Percentiles rank a stretch among this genome's conserved stretches.
These are phyloP conservation scores for Solanum appendiculatum DNA, from an alignment of 257 asterid genomes.

Conservation along the genomic window DNA sequence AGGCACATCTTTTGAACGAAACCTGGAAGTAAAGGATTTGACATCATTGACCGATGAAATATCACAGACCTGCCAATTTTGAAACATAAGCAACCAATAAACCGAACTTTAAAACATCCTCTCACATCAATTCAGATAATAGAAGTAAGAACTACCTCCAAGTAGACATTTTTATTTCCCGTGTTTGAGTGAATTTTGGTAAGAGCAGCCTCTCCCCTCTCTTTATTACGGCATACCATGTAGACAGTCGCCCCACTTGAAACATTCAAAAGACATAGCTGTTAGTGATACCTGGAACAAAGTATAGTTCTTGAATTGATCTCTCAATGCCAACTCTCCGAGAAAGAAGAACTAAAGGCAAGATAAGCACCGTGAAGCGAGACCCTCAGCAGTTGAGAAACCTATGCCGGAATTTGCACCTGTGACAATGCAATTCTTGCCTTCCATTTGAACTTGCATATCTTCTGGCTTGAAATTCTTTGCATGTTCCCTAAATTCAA, in stretches of 20 bases:
- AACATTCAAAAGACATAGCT: neutral
- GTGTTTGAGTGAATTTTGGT: slow-evolving; percentile 55
- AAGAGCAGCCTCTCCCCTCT: slow-evolving; percentile 83
- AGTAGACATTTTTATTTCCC: slow-evolving; percentile 61
- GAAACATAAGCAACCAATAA: neutral
- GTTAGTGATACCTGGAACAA: neutral
- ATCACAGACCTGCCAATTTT: slow-evolving; percentile 57
- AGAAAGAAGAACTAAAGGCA: neutral
- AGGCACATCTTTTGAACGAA: slow-evolving; percentile 56
- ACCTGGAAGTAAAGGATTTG: slow-evolving; percentile 67
- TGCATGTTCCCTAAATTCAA: slow-evolving; percentile 60
- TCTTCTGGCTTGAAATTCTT: slow-evolving; percentile 67
- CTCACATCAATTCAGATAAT: neutral
- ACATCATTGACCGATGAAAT: slow-evolving; percentile 57
- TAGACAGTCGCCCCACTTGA: slow-evolving; percentile 79
- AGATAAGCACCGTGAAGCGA: slow-evolving; percentile 62
- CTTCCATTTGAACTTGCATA: slow-evolving; percentile 54
- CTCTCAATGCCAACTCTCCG: neutral
- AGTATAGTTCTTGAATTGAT: neutral
- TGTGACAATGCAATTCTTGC: slow-evolving; percentile 82
- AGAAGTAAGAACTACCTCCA: slow-evolving; percentile 46
- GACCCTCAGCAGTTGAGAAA: slow-evolving; percentile 79
- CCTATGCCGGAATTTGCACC: slow-evolving; percentile 98
- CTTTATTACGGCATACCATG: slow-evolving; percentile 80
- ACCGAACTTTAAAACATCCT: neutral